Evolutionary conservation across 495 filamentous ascomycete genomes (phyloP).

Genomic region (Penicillium egyptiacum): DNA sequence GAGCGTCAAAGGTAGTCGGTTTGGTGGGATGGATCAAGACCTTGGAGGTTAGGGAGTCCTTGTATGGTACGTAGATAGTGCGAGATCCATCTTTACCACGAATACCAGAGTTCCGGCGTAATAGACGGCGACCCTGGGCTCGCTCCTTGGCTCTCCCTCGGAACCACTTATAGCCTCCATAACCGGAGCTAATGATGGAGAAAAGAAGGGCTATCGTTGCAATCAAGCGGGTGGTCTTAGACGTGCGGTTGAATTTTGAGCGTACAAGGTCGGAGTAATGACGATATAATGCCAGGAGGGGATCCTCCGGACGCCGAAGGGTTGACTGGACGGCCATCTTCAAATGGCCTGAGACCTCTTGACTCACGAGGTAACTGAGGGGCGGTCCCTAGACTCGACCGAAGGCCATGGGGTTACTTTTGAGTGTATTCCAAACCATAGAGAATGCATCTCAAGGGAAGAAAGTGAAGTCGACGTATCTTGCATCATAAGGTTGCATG

Average conservation of each 20-base stretch:
- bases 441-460: constrained; percentile 4
- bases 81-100: constrained; percentile 90
- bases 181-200: constrained; percentile 72
- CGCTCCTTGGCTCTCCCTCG: constrained; percentile 67
- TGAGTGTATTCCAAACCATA: not conserved
- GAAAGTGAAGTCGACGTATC: constrained; percentile 17
- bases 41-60: constrained; percentile 73
- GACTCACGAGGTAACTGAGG: constrained; percentile 14
- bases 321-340: constrained; percentile 87
- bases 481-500: constrained; percentile 37
- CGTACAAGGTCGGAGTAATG: constrained; percentile 65
- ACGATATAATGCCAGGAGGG: constrained; percentile 64
- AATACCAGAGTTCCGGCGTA: constrained; percentile 90
- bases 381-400: constrained; percentile 11
- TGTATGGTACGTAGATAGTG: constrained; percentile 93
- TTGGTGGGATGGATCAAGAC: constrained; percentile 94
- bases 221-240: constrained; percentile 67
- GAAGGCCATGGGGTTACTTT: constrained; percentile 18
- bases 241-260: constrained; percentile 58
- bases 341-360: constrained; percentile 14
- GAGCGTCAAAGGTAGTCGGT: constrained; percentile 90
- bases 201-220: constrained; percentile 71
- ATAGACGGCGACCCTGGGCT: constrained; percentile 72
- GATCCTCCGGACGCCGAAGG: constrained; percentile 67
- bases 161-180: constrained; percentile 74